Base-by-base conservation (phyloP, 1,284 basidiomycete genomes). In the Moesziomyces sp. region DNA sequence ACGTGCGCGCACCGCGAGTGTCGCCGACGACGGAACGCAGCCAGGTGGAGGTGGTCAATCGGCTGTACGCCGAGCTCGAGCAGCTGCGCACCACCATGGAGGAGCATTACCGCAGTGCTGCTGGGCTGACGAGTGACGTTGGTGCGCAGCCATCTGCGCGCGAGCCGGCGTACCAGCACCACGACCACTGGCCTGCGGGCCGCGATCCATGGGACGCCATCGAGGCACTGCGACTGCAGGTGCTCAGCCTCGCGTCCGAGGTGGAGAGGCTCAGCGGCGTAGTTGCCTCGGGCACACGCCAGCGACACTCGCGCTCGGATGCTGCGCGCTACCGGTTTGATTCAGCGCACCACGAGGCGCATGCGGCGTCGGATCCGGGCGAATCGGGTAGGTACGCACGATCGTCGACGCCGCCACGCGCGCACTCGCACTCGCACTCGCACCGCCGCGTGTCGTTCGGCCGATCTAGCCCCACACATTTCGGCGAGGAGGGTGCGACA, bases 121-220 rank as follows among this genome's bases (percentile, higher is more conserved):
- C 65, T 3, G 58, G 47, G 11, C 19, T 61, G 9, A 5, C 21
- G 3, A 33, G 14, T 18, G 50, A 55, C 14, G 19, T 14, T 9
- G 23, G 46, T 40, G 16, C 30, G 11, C 33, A 28, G 21, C 6
- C 10, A 5, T 47, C 55, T 3, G 18, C 47, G 14, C 35, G 38
- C 9, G 38, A 51, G 26, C 59, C 58, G 5, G 40, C 56, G 10
- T 63, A 69, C 38, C 35, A 14, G 53, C 66, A 69, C 46, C 66
- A 52, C 3, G 59, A 63, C 49, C 56, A 53, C 13, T 62, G 52
- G 33, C 66, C 59, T 3, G 23, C 45, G 4, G 52, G 59, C 38
- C 61, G 71, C 11, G 65, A 74, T 51, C 65, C 72, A 9, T 74
- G 72, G 72, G 62, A 74, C 11, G 66, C 66, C 2, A 74, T 70